Evolutionary conservation across 768 basidiomycete species (phyloP), one percentile per base, ranked within the genome.

Genomic region (Naganishia vishniacii): DNA sequence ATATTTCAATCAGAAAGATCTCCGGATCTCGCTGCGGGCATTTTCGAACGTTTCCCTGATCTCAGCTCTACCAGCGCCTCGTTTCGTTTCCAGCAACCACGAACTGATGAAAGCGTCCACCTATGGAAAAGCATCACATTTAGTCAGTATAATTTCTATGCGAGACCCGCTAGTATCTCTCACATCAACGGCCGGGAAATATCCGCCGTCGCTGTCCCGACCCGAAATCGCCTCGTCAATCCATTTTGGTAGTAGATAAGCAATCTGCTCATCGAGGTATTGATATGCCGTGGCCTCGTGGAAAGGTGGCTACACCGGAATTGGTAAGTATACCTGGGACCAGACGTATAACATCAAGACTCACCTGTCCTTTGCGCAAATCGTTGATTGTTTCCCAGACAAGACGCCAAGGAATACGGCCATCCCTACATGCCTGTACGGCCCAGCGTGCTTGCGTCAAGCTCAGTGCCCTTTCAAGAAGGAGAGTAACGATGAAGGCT

Each of bases 341-440:
- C 13, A 5, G 13, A 31, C 3, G 15, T 20, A 45, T 1, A 18
- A 3, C 18, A n/a, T 18, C 26, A 34, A 46, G 4, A 25, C 63
- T 64, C 26, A 64, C 63, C 53, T 59, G 53, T 18, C 53, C 63
- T 34, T 64, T 37, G 11, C 42, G 29, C n/a, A 64, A 31, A 47
- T 59, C 42, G 23, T 46, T 45, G n/a, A 64, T 28, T 6, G 53
- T 59, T 28, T 59, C 56, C 63, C 63, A 64, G 18, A 64, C 53
- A 29, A 58, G 23, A 6, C 56, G 56, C 29, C 53, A 49, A 23
- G 29, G 51, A n/a, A 64, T 40, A 16, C 53, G 49, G 15, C 51
- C 63, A 13, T 64, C 56, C 28, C 45, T 15, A 29, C 53, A 48
- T 11, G 56, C 53, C 29, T 42, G 40, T 5, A 34, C 45, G 9